Evolutionary conservation across 2,329 filamentous ascomycete genomes (phyloP).

Genomic region (Penicillium hesseltinei): DNA sequence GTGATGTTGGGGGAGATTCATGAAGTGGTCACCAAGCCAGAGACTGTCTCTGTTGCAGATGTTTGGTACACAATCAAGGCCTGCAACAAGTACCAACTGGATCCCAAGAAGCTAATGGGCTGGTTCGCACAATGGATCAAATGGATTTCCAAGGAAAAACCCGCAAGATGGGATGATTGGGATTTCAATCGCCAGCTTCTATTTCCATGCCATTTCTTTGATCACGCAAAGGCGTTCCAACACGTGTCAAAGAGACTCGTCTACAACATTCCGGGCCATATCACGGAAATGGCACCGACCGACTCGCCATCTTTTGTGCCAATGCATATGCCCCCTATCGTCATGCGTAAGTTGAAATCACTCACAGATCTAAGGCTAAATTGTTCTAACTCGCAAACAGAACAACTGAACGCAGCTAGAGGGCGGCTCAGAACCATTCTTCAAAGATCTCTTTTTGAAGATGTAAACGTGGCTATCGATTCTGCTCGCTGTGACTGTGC

Average conservation of each 20-base stretch:
- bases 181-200: background rate
- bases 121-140: background rate
- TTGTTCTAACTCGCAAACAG: background rate
- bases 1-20: background rate
- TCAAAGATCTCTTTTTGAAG: background rate
- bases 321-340: background rate
- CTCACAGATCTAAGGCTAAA: background rate
- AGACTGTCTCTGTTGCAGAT: background rate
- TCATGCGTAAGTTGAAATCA: background rate
- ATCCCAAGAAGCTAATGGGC: background rate
- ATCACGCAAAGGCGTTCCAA: background rate
- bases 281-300: background rate
- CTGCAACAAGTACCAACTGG: background rate
- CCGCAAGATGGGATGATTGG: background rate
- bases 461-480: background rate
- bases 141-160: no score
- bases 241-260: background rate
- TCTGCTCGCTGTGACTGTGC: background rate
- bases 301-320: background rate
- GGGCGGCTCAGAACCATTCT: background rate
- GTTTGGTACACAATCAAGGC: background rate
- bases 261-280: background rate
- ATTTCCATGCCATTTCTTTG: background rate
- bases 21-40: background rate
- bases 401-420: background rate